Evolutionary conservation across 2,329 filamentous ascomycete genomes (phyloP), one percentile per base, ranked within the genome.

Genomic region (Teratosphaeria zuluensis): DNA sequence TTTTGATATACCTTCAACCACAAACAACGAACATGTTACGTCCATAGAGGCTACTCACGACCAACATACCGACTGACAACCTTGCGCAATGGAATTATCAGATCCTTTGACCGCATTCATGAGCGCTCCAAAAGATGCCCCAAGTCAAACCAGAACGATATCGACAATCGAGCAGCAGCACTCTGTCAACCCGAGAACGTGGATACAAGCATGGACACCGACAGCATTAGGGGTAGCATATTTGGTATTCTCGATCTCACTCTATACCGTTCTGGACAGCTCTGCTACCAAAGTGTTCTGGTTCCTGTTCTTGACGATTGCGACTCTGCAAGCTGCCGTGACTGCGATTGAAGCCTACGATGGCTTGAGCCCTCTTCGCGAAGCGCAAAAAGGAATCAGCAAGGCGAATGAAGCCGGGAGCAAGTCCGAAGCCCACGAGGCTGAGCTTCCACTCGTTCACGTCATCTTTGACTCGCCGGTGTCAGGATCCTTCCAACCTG

Each of bases 261-360:
- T 65, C 38, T 65, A 65, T 57, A 61, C 62, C 4, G 31, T 65
- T 2, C 38, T 60, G 5, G 48, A 58, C 30, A 35, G 55, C 42
- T 33, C 58, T 7, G 61, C 61, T 6, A 48, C 33, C 14, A 64
- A 63, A 46, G 57, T 65, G 19, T 61, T 65, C 55, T 65, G 64
- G 64, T 65, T 65, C 52, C 54, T 65, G 0, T 64, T 62, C 32
- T 59, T 65, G 28, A 53, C 64, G 14, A 63, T 64, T 19, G 61
- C 59, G 2, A 64, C 61, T 1, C 16, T 65, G 9, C 54, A 62
- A 4, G 59, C 64, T 24, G 61, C 59, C 5, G 58, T 56, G 11
- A 62, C 59, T 2, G 54, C 59, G 3, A 46, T 65, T 4, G 64
- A 64, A 51, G 59, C 62, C 2, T 65, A 64, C 55, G 62, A 65